Base-by-base conservation (phyloP, 306 rosid genomes). In the Prosopis cineraria region DNA sequence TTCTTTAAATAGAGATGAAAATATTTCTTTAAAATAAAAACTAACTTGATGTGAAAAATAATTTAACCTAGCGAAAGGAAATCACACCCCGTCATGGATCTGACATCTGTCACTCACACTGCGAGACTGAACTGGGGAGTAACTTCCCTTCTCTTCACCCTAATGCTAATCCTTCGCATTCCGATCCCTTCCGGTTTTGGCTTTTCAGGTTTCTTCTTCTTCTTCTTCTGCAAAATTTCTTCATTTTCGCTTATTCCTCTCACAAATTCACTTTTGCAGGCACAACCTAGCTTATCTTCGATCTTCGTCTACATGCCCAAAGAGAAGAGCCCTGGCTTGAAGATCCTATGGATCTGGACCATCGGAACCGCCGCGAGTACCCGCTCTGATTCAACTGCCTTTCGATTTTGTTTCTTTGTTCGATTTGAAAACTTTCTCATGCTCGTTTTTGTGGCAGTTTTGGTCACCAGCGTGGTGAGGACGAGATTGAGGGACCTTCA, bases 271-370 rank as follows among this genome's bases (percentile, higher is more conserved):
- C 48, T 4, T 65, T 37, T 4, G 30, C 48, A 65, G 70, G 47
- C 30, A 36, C 70, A 10, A 13, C 10, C 68, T 24, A 3, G 7
- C 69, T 7, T 19, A 55, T 64, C 11, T 73, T 65, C 29, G 59
- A 25, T 56, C 34, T 25, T 56, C 34, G 25, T 25, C 64, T 3
- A 25, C 12, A 93, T 93, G 98, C 73, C 59, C 73, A 82, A 85
- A 79, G 94, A 90, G 81, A 91, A 81, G 85, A 91, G 88, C 78
- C 90, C 96, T 10, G 97, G 94, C 41, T 66, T 91, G 79, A 93
- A 91, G 85, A 89, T 93, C 81, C 91, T 93, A 20, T 93, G 98
- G 98, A 3, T 93, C 20, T 93, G 94, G 98, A 87, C 98, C 64
- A 78, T 93, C 9, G 98, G 93, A 87, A 93, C 98, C 16, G 98